These are phyloP conservation scores for Alternaria postmessia DNA, from an alignment of 2,329 filamentous ascomycete genomes.

Conservation along the genomic window DNA sequence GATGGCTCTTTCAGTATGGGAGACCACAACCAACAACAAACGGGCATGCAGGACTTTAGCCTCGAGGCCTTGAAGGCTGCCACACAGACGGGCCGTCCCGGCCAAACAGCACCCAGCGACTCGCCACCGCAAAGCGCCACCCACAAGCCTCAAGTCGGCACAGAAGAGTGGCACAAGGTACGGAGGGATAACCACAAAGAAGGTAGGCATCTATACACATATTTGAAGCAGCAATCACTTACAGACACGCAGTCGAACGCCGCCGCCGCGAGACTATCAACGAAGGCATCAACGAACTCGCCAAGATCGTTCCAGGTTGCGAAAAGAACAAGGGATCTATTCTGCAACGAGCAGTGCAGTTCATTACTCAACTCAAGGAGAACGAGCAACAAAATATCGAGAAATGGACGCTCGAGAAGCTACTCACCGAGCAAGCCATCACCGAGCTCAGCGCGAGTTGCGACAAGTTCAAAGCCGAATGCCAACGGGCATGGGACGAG, in stretches of 20 bases:
- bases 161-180: conserved; percentile 97
- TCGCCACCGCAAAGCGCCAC: conserved; percentile 44
- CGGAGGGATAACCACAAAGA: conserved; percentile 99
- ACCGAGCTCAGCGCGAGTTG: conserved; percentile 86
- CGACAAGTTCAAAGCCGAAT: conserved; percentile 84
- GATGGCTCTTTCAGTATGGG: conserved; percentile 56
- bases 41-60: conserved; percentile 50
- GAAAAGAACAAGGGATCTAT: conserved; percentile 99
- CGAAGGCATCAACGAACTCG: conserved; percentile 96
- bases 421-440: conserved; percentile 87
- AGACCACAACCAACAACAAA: conserved; percentile 52
- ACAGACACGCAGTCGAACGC: conserved; percentile 75
- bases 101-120: conserved; percentile 42
- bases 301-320: conserved; percentile 95
- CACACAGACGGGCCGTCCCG: conserved; percentile 58
- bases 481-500: conserved; percentile 78
- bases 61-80: conserved; percentile 62
- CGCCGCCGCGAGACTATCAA: conserved; percentile 98
- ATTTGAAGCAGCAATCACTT: conserved; percentile 7
- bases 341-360: conserved; percentile 88
- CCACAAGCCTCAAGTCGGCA: conserved; percentile 86
- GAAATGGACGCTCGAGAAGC: conserved; percentile 91
- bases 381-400: conserved; percentile 94
- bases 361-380: conserved; percentile 93
- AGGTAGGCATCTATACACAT: conserved; percentile 64